Evolutionary conservation across 192 early-diverging fungal species (phyloP), one percentile per base, ranked within the genome.

Genomic region (Blastocladiella britannica): DNA sequence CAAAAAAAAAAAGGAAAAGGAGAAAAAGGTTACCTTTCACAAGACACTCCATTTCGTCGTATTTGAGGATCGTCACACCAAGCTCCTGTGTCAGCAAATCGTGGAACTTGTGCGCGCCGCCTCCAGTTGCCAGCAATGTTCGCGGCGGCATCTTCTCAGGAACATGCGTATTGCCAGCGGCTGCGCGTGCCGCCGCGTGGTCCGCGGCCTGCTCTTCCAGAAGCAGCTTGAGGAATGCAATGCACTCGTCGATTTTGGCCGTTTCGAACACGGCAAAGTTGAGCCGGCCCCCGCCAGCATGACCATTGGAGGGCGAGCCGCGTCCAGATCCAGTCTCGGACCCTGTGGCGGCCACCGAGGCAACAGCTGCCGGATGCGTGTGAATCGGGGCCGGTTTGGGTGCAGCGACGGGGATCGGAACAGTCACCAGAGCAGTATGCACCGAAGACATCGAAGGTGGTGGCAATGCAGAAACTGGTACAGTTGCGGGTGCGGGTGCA

Each of bases 391-490:
- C 7, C 18, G 56, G 9, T 29, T 28, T 43, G 25, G 24, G 22
- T 66, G 15, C 20, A 26, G n/a, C n/a, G n/a, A 51, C 7, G 12
- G 5, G 37, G 3, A 20, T 7, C 15, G 12, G 37, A 47, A 9
- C 3, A 20, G 47, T 12, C 22, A 51, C 0, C 7, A 24, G 25
- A 6, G 8, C 3, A 54, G 51, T 31, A n/a, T 1, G 81, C 78
- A 55, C 78, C 72, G 62, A 85, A 84, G n/a, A 87, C 80, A 9
- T 47, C 8, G 43, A 9, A 9, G 43, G 43, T 47, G 43, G 43
- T 47, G 8, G 43, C 43, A n/a, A n/a, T n/a, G n/a, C n/a, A n/a
- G n/a, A n/a, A n/a, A n/a, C n/a, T n/a, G n/a, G n/a, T n/a, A n/a
- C n/a, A n/a, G n/a, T n/a, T n/a, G n/a, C n/a, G n/a, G n/a, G n/a